These are phyloP conservation scores for Cetraspora pellucida DNA, from an alignment of 192 early-diverging fungal species.

Conservation along the genomic window DNA sequence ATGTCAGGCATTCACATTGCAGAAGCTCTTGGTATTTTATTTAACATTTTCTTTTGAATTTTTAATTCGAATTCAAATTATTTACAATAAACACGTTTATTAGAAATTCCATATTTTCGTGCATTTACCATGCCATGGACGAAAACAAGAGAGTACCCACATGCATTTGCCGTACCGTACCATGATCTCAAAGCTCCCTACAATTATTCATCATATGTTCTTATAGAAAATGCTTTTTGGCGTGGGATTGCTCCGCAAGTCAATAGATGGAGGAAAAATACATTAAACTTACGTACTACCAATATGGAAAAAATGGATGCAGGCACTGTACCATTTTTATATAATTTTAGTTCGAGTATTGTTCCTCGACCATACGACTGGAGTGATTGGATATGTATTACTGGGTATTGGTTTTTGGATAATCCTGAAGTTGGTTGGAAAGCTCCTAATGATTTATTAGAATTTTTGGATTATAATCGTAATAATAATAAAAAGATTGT, in stretches of 20 bases:
- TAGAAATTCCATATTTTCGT: conserved; percentile 63
- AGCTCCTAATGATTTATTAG: conserved; percentile 53
- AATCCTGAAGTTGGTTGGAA: conserved; percentile 63
- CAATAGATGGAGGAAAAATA: conserved; percentile 59
- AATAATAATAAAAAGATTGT: conserved; percentile 48
- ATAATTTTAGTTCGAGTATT: conserved; percentile 62
- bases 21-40: conserved; percentile 49
- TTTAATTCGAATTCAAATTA: conserved; percentile 1
- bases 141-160: conserved; percentile 71
- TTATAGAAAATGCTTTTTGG: conserved; percentile 75
- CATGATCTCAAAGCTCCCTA: conserved; percentile 49
- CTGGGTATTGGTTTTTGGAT: conserved; percentile 78
- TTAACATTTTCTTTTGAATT: background rate
- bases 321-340: conserved; percentile 63
- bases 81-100: background rate
- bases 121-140: conserved; percentile 80
- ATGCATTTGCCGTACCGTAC: conserved; percentile 66
- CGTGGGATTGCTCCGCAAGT: conserved; percentile 56
- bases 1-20: conserved; percentile 74
- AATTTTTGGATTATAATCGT: conserved; percentile 57
- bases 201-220: conserved; percentile 69
- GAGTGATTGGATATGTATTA: conserved; percentile 68
- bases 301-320: conserved; percentile 55
- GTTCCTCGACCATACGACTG: conserved; percentile 67
- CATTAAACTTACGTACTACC: conserved; percentile 50